phyloP scores from a whole-genome alignment of 179 eudicot genomes.

The Pouteria campechiana region DNA sequence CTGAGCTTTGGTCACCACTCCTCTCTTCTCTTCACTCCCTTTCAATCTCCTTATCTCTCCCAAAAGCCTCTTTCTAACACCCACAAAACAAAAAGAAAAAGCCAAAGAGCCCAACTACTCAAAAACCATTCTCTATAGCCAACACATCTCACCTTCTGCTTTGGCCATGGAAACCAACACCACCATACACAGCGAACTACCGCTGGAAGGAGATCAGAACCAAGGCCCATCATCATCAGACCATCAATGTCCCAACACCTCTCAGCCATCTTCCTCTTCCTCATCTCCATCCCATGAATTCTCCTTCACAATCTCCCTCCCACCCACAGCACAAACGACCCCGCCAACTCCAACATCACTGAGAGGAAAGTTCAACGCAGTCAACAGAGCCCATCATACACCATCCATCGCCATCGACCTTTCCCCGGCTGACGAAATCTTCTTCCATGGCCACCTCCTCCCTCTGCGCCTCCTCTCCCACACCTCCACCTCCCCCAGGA shows the following conservation, averaged over 20 bases:
- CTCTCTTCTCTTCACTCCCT: too few relatives aligned
- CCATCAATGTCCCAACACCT: background rate
- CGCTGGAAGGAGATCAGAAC: too few relatives aligned
- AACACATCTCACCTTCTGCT: too few relatives aligned
- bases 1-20: too few relatives aligned
- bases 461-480: conserved; percentile 75
- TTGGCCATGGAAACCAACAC: conserved; percentile 24
- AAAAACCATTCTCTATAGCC: too few relatives aligned
- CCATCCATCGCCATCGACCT: conserved; percentile 42
- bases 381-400: too few relatives aligned
- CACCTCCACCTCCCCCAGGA: conserved; percentile 44
- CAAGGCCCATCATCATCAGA: too few relatives aligned
- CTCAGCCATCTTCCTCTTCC: conserved; percentile 26
- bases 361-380: background rate
- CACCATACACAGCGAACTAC: conserved; percentile 8
- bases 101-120: too few relatives aligned
- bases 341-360: background rate
- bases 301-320: conserved; percentile 77
- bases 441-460: conserved; percentile 91
- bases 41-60: too few relatives aligned
- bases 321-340: too few relatives aligned
- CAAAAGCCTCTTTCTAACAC: background rate
- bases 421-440: conserved; percentile 85
- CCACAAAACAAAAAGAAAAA: too few relatives aligned
- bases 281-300: conserved; percentile 85